These are phyloP conservation scores for Alternaria triticina DNA, from an alignment of 2,329 filamentous ascomycete species.

Conservation along the genomic window DNA sequence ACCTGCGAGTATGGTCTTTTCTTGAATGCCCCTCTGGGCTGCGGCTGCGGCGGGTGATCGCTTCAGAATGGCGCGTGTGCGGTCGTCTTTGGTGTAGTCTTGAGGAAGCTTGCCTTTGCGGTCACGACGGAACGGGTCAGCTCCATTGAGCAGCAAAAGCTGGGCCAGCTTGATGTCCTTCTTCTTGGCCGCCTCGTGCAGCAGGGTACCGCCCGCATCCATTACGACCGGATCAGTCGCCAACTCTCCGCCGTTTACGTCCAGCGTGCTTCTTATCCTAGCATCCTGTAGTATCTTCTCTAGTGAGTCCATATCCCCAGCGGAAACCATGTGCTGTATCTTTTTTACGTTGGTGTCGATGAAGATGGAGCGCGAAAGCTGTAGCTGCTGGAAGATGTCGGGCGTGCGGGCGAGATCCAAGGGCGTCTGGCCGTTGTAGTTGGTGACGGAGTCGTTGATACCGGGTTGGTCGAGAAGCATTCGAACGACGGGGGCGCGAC, in stretches of 20 bases:
- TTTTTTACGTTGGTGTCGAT: conserved; percentile 84
- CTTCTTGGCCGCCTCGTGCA: conserved; percentile 91
- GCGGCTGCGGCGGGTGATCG: conserved; percentile 92
- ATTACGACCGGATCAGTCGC: conserved; percentile 79
- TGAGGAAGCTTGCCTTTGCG: conserved; percentile 95
- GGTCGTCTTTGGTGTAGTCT: conserved; percentile 94
- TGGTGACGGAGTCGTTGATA: conserved; percentile 87
- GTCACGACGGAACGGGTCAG: conserved; percentile 93
- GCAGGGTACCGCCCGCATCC: conserved; percentile 84
- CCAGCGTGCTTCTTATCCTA: conserved; percentile 82
- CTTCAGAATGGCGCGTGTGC: conserved; percentile 86
- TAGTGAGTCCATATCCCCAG: conserved; percentile 76
- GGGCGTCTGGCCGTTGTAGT: conserved; percentile 82
- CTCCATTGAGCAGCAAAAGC: conserved; percentile 87
- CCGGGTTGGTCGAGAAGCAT: conserved; percentile 80
- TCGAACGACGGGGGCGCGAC: conserved; percentile 79
- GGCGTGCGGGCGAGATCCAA: conserved; percentile 89
- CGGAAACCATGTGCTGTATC: conserved; percentile 78
- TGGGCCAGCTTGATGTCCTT: conserved; percentile 89
- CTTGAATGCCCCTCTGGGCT: conserved; percentile 93
- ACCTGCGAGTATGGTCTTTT: conserved; percentile 91
- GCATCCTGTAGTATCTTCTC: conserved; percentile 84
- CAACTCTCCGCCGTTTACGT: conserved; percentile 91
- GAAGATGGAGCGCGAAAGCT: conserved; percentile 87
- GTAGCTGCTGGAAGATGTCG: conserved; percentile 94